Evolutionary conservation across 2,329 filamentous ascomycete species (phyloP).

Genomic region (Alternaria ethzedia): DNA sequence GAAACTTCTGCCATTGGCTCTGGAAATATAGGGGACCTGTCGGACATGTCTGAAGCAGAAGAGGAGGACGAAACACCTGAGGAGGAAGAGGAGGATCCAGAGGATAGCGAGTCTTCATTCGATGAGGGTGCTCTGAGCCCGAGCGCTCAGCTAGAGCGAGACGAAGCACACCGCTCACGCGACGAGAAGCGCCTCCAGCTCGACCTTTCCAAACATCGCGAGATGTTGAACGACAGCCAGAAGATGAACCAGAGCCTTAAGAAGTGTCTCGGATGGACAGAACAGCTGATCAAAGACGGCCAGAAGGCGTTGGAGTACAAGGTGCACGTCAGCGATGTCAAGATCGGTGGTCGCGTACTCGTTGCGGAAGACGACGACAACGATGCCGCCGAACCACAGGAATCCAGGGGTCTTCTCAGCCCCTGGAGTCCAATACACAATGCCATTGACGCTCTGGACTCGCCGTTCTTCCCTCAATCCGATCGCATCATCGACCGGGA

Average conservation of each 20-base stretch:
- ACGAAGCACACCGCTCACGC: slow-evolving; percentile 65
- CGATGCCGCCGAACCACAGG: slow-evolving; percentile 23
- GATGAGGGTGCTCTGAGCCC: slow-evolving; percentile 57
- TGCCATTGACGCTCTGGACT: slow-evolving; percentile 25
- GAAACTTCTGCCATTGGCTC: slow-evolving; percentile 41
- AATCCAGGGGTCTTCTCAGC: slow-evolving; percentile 42
- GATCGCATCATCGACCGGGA: slow-evolving; percentile 45
- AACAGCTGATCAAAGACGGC: slow-evolving; percentile 87
- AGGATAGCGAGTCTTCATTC: slow-evolving; percentile 56
- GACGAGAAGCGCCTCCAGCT: slow-evolving; percentile 85
- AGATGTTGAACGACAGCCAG: slow-evolving; percentile 86
- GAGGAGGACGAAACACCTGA: slow-evolving; percentile 40
- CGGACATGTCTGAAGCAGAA: slow-evolving; percentile 47
- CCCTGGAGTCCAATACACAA: slow-evolving; percentile 45
- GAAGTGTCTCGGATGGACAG: slow-evolving; percentile 86
- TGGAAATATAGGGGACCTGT: slow-evolving; percentile 45
- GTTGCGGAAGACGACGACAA: slow-evolving; percentile 71
- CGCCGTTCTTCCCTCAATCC: slow-evolving; percentile 22
- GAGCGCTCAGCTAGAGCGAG: slow-evolving; percentile 50
- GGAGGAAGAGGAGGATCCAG: slow-evolving; percentile 53
- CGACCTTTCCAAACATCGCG: slow-evolving; percentile 86
- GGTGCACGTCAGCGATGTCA: slow-evolving; percentile 78
- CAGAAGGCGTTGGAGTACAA: slow-evolving; percentile 85
- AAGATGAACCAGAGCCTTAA: slow-evolving; percentile 96
- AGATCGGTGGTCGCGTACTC: slow-evolving; percentile 81